Conservation (phyloP, 225 moss, liverwort and hornwort genomes). For the Sphagnum tenellum region DNA sequence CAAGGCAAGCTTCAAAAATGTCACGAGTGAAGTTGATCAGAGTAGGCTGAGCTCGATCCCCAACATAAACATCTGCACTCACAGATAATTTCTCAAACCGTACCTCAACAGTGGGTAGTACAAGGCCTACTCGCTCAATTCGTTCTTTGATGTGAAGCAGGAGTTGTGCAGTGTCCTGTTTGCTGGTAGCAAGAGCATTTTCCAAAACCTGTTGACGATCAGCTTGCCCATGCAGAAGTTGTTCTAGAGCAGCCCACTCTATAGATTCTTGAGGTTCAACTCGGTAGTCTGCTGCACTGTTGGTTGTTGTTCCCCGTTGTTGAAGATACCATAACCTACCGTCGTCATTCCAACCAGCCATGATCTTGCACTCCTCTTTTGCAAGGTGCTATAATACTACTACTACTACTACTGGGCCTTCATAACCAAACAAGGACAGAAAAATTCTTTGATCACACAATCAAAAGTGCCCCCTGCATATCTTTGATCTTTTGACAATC, state of each 20-base stretch:
- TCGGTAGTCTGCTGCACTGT: neutral
- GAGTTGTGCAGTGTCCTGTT: conserved; percentile 38
- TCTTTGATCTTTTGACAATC: no score
- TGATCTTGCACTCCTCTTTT: no score
- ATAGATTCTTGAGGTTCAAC: conserved; percentile 15
- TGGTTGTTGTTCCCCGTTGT: neutral
- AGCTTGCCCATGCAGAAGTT: conserved; percentile 23
- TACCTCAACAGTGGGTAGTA: conserved; percentile 43
- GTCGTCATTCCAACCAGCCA: no score
- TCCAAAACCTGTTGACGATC: conserved; percentile 42
- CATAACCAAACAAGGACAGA: no score
- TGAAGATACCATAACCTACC: no score
- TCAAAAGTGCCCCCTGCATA: no score
- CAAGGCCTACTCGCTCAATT: conserved; percentile 36
- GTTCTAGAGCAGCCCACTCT: conserved; percentile 24
- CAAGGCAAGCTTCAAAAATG: conserved; percentile 23
- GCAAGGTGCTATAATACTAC: no score
- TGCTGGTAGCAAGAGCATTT: conserved; percentile 31
- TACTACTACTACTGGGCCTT: no score
- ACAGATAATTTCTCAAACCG: conserved; percentile 43
- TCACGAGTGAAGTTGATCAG: conserved; percentile 43
- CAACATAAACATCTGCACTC: conserved; percentile 36
- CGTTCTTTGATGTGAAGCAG: conserved; percentile 36
- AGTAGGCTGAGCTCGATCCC: conserved; percentile 41
- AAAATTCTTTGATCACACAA: no score